Base-by-base conservation (phyloP, 257 asterid genomes). In the Fraxinus cuspidata region DNA sequence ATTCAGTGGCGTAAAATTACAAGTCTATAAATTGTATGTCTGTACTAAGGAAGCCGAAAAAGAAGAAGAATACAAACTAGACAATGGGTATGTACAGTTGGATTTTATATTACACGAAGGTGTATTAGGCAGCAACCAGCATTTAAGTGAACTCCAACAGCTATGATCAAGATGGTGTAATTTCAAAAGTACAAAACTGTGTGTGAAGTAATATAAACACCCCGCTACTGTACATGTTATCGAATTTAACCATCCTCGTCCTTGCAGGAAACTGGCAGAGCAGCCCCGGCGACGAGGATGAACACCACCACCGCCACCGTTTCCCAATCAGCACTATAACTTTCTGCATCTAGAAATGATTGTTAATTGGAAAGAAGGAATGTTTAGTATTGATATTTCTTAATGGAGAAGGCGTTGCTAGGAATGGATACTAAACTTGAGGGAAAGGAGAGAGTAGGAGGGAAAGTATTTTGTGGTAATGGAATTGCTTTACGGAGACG, bases 221-320 rank as follows among this genome's bases (percentile, higher is more conserved):
- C 77, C 88, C 90, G 40, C 91, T 87, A 0, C 90, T 89, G 74
- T 87, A 85, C 90, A 89, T n/a, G 85, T 89, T 89, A 9, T 91
- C 91, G 38, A 87, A 89, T 58, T 85, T 89, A 28, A 89, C 79
- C 19, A 87, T 81, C 74, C 90, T 80, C 10, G 90, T 81, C 82
- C 93, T 85, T 31, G 93, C 91, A 4, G 93, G 93, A 67, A 87
- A 51, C 83, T 89, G 93, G 83, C 83, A 89, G 0, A 89, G 85
- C 73, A 89, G 73, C 19, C 93, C 93, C 2, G 93, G 93, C 13
- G 93, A 87, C 47, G 29, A 89, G 81, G 72, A 89, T 86, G 85
- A 89, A 89, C 87, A 87, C 77, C 10, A 82, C 93, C 83, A 85
- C 93, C 7, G 93, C 93, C 19, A 87, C 91, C 66, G 86, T 88